Base-by-base conservation (phyloP, 306 rosid species). In the Macrotyloma uniflorum region DNA sequence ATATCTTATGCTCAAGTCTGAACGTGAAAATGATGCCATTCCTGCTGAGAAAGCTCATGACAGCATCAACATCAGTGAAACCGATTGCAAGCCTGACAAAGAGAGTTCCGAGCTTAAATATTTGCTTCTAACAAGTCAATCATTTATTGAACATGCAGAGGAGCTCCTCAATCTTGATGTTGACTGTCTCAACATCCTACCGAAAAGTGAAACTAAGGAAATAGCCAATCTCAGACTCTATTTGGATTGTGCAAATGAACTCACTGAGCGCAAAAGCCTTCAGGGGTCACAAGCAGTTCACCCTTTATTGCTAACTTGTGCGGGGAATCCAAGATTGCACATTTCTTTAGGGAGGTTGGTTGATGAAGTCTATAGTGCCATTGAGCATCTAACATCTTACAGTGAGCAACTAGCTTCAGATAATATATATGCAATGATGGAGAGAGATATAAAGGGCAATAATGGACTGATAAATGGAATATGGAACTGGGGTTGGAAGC, bases 401-500 rank as follows among this genome's bases (percentile, higher is more conserved):
- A 61, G 91, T 77, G 83, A 80, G 68, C 62, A 76, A 74, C 66
- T 62, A 6, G 23, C 79, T 23, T 82, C 70, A 35, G 97, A 90
- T 63, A 64, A 63, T 77, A 43, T 88, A 33, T 84, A 74, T 70
- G 82, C 88, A 85, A 88, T 89, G 87, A 71, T 92, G 83, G 88
- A 86, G 77, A 88, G 90, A 67, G 98, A 92, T 68, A 80, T 92
- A 40, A 81, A 57, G 62, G 84, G 90, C 85, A 77, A 43, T 84
- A 79, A 59, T 71, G 91, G 93, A 62, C 18, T 90, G 83, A 84
- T 77, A 16, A 85, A 86, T 80, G 96, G 90, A 75, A 85, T 87
- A 22, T 94, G 98, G 98, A 91, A 86, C 76, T 82, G 45, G 57
- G 93, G 95, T 80, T 89, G 98, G 98, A 84, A 76, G 74, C 83